Evolutionary conservation across 1,284 basidiomycete species (phyloP), one percentile per base, ranked within the genome.

Genomic region (Sutorius eximius): DNA sequence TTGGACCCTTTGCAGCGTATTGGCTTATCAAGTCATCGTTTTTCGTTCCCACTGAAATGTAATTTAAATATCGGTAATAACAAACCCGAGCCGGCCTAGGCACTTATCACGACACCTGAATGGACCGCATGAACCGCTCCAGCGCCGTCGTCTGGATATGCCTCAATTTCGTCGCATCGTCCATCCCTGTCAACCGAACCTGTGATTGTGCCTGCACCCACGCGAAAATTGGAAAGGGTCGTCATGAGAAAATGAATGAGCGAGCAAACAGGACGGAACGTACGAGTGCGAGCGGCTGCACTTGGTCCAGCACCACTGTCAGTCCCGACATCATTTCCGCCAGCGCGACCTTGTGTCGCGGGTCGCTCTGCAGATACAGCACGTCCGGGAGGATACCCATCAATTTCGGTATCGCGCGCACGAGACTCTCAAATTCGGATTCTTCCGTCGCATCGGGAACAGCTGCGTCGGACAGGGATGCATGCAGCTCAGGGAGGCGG

Each of bases 301-400:
- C 73, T 54, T 78, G 79, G 60, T 89, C 85, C 32, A 87, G 77
- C 37, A 82, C 74, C 30, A 72, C 72, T 48, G 89, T 80, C 56
- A 94, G 67, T 15, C 78, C 78, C 3, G 80, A 77, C 38, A 85
- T 81, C 86, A 93, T 93, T 62, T 87, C 85, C 24, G 85, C 80
- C 32, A 90, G 68, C 1, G 90, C 89, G 12, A 87, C 86, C 48
- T 73, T 77, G 64, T 89, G 87, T 45, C 83, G 77, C 16, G 78
- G 70, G 61, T 90, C 83, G 22, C 74, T 70, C 15, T 79, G 77
- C 57, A 82, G 74, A 47, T 80, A 75, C 30, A 88, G 71, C 2
- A 91, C 75, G 52, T 89, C 86, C 0, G 92, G 91, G 1, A 95
- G 72, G 24, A 88, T 73, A 8, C 79, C 78, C 49, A 94, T 81